These are phyloP conservation scores for Debaryomyces sp. DNA, from an alignment of 1,139 yeast species.

Conservation along the genomic window DNA sequence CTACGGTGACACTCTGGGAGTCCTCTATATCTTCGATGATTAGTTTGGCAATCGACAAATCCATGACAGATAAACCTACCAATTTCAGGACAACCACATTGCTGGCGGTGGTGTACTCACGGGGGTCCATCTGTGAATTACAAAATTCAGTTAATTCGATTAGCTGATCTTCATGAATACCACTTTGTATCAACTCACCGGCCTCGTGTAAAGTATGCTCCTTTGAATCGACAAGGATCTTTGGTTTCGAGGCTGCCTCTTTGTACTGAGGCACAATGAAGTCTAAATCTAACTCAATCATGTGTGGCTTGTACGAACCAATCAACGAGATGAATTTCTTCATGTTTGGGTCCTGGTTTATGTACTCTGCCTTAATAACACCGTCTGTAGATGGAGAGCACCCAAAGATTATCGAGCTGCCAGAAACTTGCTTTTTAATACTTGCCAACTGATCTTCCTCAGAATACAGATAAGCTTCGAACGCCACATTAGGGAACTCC, in stretches of 20 bases:
- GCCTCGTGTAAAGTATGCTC: slow-evolving; percentile 62
- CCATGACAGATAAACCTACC: slow-evolving; percentile 68
- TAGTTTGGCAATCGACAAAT: slow-evolving; percentile 47
- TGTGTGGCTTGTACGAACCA: slow-evolving; percentile 70
- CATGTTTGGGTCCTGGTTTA: slow-evolving; percentile 30
- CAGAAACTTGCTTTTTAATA: slow-evolving; percentile 21
- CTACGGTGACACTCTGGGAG: slow-evolving; percentile 13
- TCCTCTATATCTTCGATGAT: slow-evolving; percentile 19
- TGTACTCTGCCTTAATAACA: slow-evolving; percentile 35
- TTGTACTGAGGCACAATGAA: slow-evolving; percentile 27
- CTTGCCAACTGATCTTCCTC: slow-evolving; percentile 16
- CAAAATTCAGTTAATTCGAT: slow-evolving; percentile 49
- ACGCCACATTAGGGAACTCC: slow-evolving; percentile 26
- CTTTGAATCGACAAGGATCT: slow-evolving; percentile 61
- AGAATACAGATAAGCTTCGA: slow-evolving; percentile 25
- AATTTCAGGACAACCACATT: slow-evolving; percentile 50
- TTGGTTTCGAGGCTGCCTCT: slow-evolving; percentile 26
- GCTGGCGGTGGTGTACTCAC: slow-evolving; percentile 9
- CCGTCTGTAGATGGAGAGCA: slow-evolving; percentile 62
- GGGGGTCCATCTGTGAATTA: slow-evolving; percentile 8
- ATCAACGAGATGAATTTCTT: slow-evolving; percentile 57
- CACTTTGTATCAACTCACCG: slow-evolving; percentile 60
- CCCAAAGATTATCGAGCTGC: slow-evolving; percentile 53
- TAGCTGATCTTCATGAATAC: slow-evolving; percentile 35
- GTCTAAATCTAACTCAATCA: slow-evolving; percentile 61